phyloP scores from a whole-genome alignment of 306 rosid genomes.

The Gleditsia sinensis region DNA sequence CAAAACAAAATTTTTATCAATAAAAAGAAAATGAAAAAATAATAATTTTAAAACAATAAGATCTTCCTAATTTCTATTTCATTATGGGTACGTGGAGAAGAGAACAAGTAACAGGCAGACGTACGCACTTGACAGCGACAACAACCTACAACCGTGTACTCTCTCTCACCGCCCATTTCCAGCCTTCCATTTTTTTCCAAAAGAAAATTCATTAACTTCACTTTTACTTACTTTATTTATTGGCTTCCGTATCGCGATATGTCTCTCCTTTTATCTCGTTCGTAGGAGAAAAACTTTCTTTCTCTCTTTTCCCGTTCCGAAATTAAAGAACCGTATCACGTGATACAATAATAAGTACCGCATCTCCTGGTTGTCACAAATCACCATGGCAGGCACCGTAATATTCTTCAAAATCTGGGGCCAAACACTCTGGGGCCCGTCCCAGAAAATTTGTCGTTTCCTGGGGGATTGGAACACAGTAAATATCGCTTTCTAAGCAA shows the following conservation, averaged over 20 bases:
- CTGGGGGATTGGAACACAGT: slow-evolving; percentile 53
- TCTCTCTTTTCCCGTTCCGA: not conserved
- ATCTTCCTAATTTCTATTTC: too few relatives aligned
- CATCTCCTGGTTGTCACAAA: slow-evolving; percentile 43
- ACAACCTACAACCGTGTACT: slow-evolving; percentile 35
- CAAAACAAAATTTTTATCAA: too few relatives aligned
- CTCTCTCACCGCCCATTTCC: slow-evolving; percentile 38
- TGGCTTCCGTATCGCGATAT: slow-evolving; percentile 17
- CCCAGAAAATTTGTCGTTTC: slow-evolving; percentile 65
- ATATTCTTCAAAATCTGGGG: slow-evolving; percentile 27
- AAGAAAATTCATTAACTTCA: not conserved
- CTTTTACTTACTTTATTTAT: slow-evolving; percentile 10
- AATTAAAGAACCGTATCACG: slow-evolving; percentile 43
- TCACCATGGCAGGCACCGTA: slow-evolving; percentile 59
- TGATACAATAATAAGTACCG: slow-evolving; percentile 50
- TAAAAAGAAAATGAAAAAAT: too few relatives aligned
- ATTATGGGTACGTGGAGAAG: slow-evolving; percentile 7
- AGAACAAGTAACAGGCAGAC: slow-evolving; percentile 29
- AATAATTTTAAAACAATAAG: too few relatives aligned
- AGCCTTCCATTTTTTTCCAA: not conserved
- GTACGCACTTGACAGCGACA: slow-evolving; percentile 46
- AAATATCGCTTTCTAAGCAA: slow-evolving; percentile 46
- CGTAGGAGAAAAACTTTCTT: too few relatives aligned
- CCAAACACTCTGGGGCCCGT: slow-evolving; percentile 10
- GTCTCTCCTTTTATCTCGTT: not conserved